phyloP scores from a whole-genome alignment of 768 basidiomycete genomes.

The Mycena leptocephala region DNA sequence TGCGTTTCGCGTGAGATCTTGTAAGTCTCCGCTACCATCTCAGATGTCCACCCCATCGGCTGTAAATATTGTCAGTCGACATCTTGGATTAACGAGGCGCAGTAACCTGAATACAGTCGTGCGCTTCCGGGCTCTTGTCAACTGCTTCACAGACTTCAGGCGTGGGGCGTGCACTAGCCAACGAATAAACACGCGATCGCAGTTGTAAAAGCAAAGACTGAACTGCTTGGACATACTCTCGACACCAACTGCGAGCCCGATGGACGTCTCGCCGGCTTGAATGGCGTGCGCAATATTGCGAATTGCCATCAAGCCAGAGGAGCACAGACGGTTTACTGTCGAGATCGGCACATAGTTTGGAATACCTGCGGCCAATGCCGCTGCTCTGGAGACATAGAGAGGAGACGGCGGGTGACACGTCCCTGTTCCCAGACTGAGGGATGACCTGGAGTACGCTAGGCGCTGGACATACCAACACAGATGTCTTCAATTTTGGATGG shows the following conservation, averaged over 20 bases:
- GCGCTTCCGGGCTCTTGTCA: constrained; percentile 72
- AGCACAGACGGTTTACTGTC: constrained; percentile 94
- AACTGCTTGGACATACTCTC: constrained; percentile 92
- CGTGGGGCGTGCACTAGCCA: constrained; percentile 78
- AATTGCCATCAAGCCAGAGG: constrained; percentile 96
- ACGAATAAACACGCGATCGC: constrained; percentile 11
- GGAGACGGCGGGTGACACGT: constrained; percentile 90
- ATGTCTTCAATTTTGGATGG: constrained; percentile 86
- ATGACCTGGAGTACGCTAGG: background rate
- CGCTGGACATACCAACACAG: constrained; percentile 77
- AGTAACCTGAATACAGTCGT: constrained; percentile 82
- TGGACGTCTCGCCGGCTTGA: constrained; percentile 83
- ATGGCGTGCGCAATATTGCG: constrained; percentile 92
- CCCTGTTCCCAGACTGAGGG: constrained; percentile 57
- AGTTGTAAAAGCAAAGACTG: constrained; percentile 39
- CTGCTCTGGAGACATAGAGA: constrained; percentile 87
- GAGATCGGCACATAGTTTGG: constrained; percentile 91
- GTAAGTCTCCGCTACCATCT: constrained; percentile 89
- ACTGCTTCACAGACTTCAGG: constrained; percentile 77
- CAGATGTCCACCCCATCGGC: constrained; percentile 98
- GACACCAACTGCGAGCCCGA: constrained; percentile 89
- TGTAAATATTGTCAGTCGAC: constrained; percentile 43
- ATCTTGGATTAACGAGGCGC: background rate
- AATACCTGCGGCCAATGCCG: constrained; percentile 91
- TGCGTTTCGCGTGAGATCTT: constrained; percentile 86